Evolutionary conservation across 139 green algal species (phyloP), one percentile per base, ranked within the genome.

Genomic region (Picocystis salinarum): DNA sequence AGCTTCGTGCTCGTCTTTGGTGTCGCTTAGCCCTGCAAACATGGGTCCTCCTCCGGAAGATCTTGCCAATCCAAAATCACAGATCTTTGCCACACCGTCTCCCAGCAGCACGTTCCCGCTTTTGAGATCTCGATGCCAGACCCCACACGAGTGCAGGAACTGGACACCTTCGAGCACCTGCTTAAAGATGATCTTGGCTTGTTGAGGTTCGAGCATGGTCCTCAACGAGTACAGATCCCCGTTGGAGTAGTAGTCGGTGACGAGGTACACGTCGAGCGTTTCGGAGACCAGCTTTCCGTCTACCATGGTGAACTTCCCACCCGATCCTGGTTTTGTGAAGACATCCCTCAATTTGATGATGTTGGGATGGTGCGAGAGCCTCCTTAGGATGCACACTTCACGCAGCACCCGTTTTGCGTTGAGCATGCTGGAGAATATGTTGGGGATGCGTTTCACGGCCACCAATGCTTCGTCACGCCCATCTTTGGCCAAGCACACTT

Each of bases 71-170:
- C 82, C 82, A 62, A 93, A 82, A 59, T 93, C 82, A 4, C 60
- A 9, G 34, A 79, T 58, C 70, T 85, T 89, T 26, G 74, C 56
- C 62, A 45, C 46, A 15, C 42, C 23, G 11, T 63, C 57, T 0
- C 83, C 36, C 20, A 94, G 65, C 46, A 29, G 22, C 22, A 89
- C 49, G 45, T 94, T 94, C 44, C 73, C 63, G 13, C 55, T 74
- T 62, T 94, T 94, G 34, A 94, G 56, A 66, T 94, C 83, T 0
- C 83, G 46, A 52, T 90, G 78, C 74, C 73, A 85, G n/a, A 94
- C 75, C 28, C 75, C 58, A 34, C 68, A 54, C 10, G 48, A 48
- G 54, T 93, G 82, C 15, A 93, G 58, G 65, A 81, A 91, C 24
- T 68, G 52, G 31, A 55, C 27, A 4, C 39, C 56, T 6, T 18